phyloP scores from a whole-genome alignment of 768 basidiomycete species.

The Lentinus tigrinus region DNA sequence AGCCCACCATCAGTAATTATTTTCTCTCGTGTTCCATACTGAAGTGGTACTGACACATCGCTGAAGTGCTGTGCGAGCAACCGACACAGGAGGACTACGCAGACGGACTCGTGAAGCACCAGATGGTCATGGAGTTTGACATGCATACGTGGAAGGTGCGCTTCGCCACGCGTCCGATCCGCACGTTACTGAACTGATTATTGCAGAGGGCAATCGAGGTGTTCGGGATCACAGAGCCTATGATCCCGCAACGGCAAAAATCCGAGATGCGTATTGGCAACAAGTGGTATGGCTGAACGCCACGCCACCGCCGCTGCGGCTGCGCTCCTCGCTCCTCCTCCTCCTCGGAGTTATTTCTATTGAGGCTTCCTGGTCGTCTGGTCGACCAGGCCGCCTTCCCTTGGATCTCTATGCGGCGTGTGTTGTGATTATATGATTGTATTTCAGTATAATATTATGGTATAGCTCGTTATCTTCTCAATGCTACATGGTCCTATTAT shows the following conservation, averaged over 20 bases:
- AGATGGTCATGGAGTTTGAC: slow-evolving; percentile 91
- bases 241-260: slow-evolving; percentile 72
- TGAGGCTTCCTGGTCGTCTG: not conserved
- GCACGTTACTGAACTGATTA: not conserved
- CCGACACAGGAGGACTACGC: slow-evolving; percentile 64
- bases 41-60: not conserved
- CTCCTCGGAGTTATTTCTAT: not conserved
- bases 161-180: too few species aligned
- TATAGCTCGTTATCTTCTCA: slow-evolving; percentile 5
- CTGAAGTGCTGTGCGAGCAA: slow-evolving; percentile 59
- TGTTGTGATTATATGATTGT: slow-evolving; percentile 5
- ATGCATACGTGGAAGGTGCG: slow-evolving; percentile 85
- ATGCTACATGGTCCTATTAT: too few species aligned
- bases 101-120: slow-evolving; percentile 67
- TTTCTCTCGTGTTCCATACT: not conserved
- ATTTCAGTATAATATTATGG: slow-evolving; percentile 8
- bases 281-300: slow-evolving; percentile 68
- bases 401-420: not conserved
- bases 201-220: slow-evolving; percentile 81
- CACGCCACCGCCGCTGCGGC: not conserved
- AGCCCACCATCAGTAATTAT: slow-evolving; percentile 72
- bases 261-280: slow-evolving; percentile 55
- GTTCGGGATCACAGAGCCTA: slow-evolving; percentile 74
- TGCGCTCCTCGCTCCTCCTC: too few species aligned
- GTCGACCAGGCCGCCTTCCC: not conserved